These are phyloP conservation scores for Gilbertella persicaria DNA, from an alignment of 371 early-diverging fungal genomes.

Conservation along the genomic window DNA sequence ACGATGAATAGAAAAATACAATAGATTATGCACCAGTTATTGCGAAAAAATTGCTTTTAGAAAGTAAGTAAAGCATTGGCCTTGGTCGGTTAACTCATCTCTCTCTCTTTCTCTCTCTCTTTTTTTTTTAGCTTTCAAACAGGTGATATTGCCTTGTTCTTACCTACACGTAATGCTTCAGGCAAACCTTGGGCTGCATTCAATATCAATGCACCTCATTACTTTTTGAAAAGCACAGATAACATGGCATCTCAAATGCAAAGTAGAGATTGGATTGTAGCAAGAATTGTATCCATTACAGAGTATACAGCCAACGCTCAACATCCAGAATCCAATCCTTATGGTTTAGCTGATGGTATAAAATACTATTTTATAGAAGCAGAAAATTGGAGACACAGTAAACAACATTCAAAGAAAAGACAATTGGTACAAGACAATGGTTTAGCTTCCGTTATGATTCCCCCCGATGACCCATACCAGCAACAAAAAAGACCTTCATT, in stretches of 20 bases:
- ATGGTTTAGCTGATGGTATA: slow-evolving; percentile 63
- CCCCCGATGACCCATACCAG: neutral
- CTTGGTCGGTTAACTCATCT: neutral
- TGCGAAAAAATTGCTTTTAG: slow-evolving; percentile 67
- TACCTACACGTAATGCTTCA: slow-evolving; percentile 72
- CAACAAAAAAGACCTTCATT: slow-evolving; percentile 1
- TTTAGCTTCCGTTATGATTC: slow-evolving; percentile 14
- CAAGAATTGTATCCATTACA: slow-evolving; percentile 61
- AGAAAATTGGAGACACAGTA: slow-evolving; percentile 44
- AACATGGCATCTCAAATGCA: slow-evolving; percentile 40
- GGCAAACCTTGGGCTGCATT: slow-evolving; percentile 84
- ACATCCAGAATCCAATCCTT: slow-evolving; percentile 58
- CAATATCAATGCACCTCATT: slow-evolving; percentile 77
- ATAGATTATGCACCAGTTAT: slow-evolving; percentile 28
- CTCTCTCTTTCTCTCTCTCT: neutral
- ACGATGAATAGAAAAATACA: slow-evolving; percentile 63
- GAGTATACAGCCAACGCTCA: slow-evolving; percentile 48
- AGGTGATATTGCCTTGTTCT: slow-evolving; percentile 72
- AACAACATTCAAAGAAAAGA: slow-evolving; percentile 7
- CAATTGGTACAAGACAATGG: slow-evolving; percentile 14
- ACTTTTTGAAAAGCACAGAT: slow-evolving; percentile 63
- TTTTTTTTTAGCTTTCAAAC: slow-evolving; percentile 57
- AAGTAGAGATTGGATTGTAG: slow-evolving; percentile 72
- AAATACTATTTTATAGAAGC: slow-evolving; percentile 64
- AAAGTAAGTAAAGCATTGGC: no score